These are phyloP conservation scores for Acrodontium crateriforme DNA, from an alignment of 2,329 filamentous ascomycete species.

Conservation along the genomic window DNA sequence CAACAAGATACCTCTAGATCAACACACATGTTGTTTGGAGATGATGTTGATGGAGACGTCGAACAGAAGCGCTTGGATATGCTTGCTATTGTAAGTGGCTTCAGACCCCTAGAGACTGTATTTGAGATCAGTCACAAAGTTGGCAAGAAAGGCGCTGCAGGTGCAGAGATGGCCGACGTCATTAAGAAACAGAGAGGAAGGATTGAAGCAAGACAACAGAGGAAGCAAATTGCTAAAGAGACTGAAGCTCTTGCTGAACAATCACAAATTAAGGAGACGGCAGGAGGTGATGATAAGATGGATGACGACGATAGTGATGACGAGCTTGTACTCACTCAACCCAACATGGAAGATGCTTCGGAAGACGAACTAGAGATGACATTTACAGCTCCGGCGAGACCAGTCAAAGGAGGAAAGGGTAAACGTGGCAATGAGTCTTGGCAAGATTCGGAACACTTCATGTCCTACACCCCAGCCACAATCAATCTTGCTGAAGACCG, in stretches of 20 bases:
- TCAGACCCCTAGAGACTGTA: constrained; percentile 84
- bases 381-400: constrained; percentile 25
- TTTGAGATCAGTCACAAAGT: constrained; percentile 83
- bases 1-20: constrained; percentile 56
- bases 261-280: too few species aligned
- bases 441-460: constrained; percentile 83
- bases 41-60: constrained; percentile 44
- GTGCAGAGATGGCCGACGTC: constrained; percentile 55
- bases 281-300: constrained; percentile 24
- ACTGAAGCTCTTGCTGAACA: constrained; percentile 8
- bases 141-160: constrained; percentile 54
- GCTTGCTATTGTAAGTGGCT: constrained; percentile 77
- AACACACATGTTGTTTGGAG: constrained; percentile 62
- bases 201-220: constrained; percentile 45
- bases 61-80: constrained; percentile 70
- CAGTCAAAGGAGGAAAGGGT: background rate
- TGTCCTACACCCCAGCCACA: constrained; percentile 81
- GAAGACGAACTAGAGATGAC: constrained; percentile 42
- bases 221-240: constrained; percentile 27
- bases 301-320: constrained; percentile 25
- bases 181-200: constrained; percentile 60
- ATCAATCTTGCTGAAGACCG: constrained; percentile 76
- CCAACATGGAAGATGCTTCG: constrained; percentile 30
- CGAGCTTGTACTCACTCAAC: constrained; percentile 23
- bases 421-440: constrained; percentile 36